Percentiles rank a stretch among this genome's conserved stretches.
These are phyloP conservation scores for Xylaria multiplex DNA, from an alignment of 2,329 filamentous ascomycete species.

Conservation along the genomic window DNA sequence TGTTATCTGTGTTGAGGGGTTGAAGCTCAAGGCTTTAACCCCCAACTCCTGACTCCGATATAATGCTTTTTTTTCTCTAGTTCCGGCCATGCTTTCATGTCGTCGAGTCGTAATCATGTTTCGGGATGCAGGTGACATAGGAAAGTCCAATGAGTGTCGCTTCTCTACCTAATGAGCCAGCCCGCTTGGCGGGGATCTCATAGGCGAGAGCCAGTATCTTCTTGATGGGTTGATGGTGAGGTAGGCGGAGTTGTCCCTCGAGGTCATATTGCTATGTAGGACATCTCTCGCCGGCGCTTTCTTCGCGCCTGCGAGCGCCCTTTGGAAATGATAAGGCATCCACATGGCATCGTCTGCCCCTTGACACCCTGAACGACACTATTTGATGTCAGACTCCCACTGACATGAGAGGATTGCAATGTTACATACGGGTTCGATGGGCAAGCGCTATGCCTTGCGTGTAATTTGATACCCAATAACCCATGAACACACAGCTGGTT, in stretches of 20 bases:
- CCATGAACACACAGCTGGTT: slow-evolving; percentile 41
- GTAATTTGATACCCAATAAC: slow-evolving; percentile 36
- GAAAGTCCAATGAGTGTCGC: slow-evolving; percentile 30
- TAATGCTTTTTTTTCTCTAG: slow-evolving; percentile 20
- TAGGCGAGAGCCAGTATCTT: slow-evolving; percentile 8
- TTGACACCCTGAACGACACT: slow-evolving; percentile 30
- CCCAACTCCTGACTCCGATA: slow-evolving; percentile 23
- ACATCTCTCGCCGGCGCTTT: slow-evolving; percentile 29
- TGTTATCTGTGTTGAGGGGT: slow-evolving; percentile 1
- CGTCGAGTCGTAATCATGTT: slow-evolving; percentile 28
- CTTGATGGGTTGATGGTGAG: slow-evolving; percentile 10
- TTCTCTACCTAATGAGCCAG: slow-evolving; percentile 10
- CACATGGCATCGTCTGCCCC: slow-evolving; percentile 33
- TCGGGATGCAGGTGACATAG: slow-evolving; percentile 23
- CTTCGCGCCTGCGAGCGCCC: slow-evolving; percentile 23
- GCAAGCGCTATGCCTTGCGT: slow-evolving; percentile 28
- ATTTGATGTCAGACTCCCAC: slow-evolving; percentile 12
- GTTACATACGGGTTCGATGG: slow-evolving; percentile 32
- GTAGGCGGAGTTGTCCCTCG: background rate
- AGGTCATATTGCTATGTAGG: slow-evolving; percentile 36
- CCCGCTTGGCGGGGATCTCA: slow-evolving; percentile 15
- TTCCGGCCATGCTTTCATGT: slow-evolving; percentile 28
- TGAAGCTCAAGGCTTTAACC: background rate
- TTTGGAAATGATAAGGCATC: slow-evolving; percentile 33
- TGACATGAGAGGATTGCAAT: background rate